These are phyloP conservation scores for Calocybe indica DNA, from an alignment of 768 basidiomycete genomes.

Conservation along the genomic window DNA sequence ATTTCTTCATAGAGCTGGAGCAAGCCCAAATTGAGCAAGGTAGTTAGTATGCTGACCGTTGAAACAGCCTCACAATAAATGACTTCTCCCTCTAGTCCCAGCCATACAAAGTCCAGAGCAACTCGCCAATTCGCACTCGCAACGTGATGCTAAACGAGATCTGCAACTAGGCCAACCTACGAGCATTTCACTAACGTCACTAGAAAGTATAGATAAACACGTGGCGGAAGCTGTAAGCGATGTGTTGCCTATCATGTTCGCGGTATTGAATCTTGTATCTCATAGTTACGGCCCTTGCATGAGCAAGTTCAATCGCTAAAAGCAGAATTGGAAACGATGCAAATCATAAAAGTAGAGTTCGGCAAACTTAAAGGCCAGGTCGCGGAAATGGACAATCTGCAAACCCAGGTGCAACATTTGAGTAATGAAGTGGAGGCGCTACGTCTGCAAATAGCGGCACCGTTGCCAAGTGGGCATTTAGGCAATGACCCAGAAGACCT, in stretches of 20 bases:
- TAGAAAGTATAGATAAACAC: slow-evolving; percentile 19
- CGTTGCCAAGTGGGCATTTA: no score
- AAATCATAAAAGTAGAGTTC: slow-evolving; percentile 26
- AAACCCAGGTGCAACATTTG: slow-evolving; percentile 29
- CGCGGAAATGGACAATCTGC: slow-evolving; percentile 24
- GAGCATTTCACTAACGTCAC: slow-evolving; percentile 11
- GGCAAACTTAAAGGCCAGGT: slow-evolving; percentile 26
- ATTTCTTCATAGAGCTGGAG: no score
- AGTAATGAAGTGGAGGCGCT: slow-evolving; percentile 24
- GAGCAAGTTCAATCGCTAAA: slow-evolving; percentile 43
- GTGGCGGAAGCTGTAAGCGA: slow-evolving; percentile 29
- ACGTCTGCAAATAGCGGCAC: slow-evolving; percentile 15
- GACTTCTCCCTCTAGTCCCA: no score
- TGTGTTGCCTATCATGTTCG: not conserved
- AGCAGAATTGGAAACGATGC: slow-evolving; percentile 34
- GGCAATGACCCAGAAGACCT: no score
- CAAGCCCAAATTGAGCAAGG: no score
- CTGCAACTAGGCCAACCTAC: not conserved
- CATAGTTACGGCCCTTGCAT: slow-evolving; percentile 45
- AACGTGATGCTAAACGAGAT: no score
- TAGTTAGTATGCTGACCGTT: no score
- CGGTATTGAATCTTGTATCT: not conserved
- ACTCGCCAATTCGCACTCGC: no score
- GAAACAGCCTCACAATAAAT: no score
- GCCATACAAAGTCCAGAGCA: no score